These are phyloP conservation scores for Fusarium sp. DNA, from an alignment of 2,329 filamentous ascomycete species.

Conservation along the genomic window DNA sequence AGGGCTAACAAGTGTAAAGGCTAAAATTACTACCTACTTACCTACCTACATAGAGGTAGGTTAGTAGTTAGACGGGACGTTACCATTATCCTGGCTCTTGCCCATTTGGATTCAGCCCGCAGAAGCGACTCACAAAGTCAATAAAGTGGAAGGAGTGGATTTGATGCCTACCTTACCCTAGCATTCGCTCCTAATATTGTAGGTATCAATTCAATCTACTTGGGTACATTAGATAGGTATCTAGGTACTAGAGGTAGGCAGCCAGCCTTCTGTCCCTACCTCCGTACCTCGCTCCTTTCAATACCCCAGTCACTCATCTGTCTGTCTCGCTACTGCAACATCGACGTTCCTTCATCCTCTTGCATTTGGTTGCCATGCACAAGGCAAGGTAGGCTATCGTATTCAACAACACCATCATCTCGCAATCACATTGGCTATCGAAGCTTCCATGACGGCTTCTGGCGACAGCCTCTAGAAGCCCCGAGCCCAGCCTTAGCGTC, in stretches of 20 bases:
- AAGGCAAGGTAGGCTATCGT: not conserved
- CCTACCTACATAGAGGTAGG: too few species aligned
- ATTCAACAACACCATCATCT: constrained; percentile 10
- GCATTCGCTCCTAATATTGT: too few species aligned
- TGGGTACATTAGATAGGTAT: too few species aligned
- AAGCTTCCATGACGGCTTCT: constrained; percentile 38
- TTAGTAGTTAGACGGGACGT: too few species aligned
- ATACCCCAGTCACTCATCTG: not conserved
- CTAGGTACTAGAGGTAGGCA: too few species aligned
- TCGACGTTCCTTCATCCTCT: not conserved
- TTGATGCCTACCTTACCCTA: not conserved
- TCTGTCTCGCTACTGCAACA: not conserved
- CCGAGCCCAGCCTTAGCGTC: constrained; percentile 30
- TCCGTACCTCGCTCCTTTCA: not conserved
- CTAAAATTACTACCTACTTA: too few species aligned
- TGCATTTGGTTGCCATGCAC: not conserved
- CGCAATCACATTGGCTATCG: constrained; percentile 17
- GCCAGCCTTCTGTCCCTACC: too few species aligned
- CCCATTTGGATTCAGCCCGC: not conserved
- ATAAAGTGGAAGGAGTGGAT: not conserved
- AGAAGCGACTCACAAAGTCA: not conserved
- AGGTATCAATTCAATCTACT: too few species aligned
- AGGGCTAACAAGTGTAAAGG: too few species aligned
- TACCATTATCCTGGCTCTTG: not conserved
- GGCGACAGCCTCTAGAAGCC: constrained; percentile 16